Evolutionary conservation across 2,329 filamentous ascomycete species (phyloP).

Genomic region (Botryosphaeria dothidea): DNA sequence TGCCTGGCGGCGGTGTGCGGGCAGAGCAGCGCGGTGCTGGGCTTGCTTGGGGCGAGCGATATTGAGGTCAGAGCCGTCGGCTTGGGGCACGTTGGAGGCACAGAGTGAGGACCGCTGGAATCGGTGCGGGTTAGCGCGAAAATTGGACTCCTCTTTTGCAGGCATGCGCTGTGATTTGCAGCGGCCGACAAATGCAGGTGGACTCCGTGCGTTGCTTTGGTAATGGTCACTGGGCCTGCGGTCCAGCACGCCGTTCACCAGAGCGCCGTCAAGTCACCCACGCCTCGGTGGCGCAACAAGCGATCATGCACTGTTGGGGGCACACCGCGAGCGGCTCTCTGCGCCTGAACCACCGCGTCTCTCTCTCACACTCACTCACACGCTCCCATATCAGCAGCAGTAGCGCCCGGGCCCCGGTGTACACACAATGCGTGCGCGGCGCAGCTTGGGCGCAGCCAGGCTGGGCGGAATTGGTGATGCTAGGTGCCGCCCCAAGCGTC

Average conservation of each 20-base stretch:
- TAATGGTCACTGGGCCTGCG: conserved; percentile 5
- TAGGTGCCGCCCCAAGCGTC: not conserved
- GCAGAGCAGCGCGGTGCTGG: conserved; percentile 1
- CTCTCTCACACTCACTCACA: no score
- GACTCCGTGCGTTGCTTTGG: conserved; percentile 9
- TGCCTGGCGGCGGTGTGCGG: not conserved
- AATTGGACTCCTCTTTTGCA: conserved; percentile 19
- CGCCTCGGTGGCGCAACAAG: conserved; percentile 1
- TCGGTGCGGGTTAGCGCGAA: conserved; percentile 17
- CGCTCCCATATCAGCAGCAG: not conserved
- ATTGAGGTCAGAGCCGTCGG: conserved; percentile 17
- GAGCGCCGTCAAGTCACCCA: not conserved
- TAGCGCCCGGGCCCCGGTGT: not conserved
- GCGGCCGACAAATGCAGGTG: not conserved
- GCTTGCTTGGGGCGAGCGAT: conserved; percentile 9
- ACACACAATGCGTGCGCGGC: not conserved
- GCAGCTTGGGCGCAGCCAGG: no score
- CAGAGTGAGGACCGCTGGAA: conserved; percentile 5
- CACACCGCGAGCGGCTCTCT: conserved; percentile 1
- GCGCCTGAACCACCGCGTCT: not conserved
- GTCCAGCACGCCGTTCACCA: conserved; percentile 1
- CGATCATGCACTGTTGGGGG: conserved; percentile 2
- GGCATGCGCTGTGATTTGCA: conserved; percentile 17
- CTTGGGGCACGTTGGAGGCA: conserved; percentile 9
- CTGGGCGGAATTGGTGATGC: conserved; percentile 3